Conservation (phyloP, 352 stramenopile genomes). For the Albugo candida region DNA sequence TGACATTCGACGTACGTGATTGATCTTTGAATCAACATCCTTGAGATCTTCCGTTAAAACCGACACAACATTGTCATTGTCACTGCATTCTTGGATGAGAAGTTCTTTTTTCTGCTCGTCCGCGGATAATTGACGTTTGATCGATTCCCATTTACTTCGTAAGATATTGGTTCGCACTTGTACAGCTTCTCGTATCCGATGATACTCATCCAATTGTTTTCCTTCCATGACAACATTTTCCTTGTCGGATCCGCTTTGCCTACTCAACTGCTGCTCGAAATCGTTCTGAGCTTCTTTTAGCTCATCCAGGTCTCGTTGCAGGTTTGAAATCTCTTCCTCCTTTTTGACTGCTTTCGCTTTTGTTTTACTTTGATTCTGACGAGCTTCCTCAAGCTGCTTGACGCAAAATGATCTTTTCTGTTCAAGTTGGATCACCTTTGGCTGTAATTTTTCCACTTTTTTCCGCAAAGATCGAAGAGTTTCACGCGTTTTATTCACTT, state of each 20-base stretch:
- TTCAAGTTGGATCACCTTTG: conserved; percentile 62
- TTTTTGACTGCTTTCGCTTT: conserved; percentile 74
- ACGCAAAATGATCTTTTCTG: conserved; percentile 74
- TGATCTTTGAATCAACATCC: conserved; percentile 33
- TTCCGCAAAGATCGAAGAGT: conserved; percentile 62
- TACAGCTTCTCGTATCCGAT: conserved; percentile 58
- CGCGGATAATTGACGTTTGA: conserved; percentile 35
- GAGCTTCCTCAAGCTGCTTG: conserved; percentile 39
- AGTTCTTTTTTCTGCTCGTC: conserved; percentile 59
- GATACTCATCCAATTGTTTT: conserved; percentile 52
- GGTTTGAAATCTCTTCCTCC: conserved; percentile 52
- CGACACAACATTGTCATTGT: conserved; percentile 48
- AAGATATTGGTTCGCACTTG: conserved; percentile 52
- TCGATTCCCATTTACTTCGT: conserved; percentile 45
- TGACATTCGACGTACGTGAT: conserved; percentile 18
- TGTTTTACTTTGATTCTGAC: conserved; percentile 24
- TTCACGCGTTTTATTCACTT: conserved; percentile 39
- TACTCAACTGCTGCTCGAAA: conserved; percentile 12
- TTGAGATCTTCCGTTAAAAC: conserved; percentile 39
- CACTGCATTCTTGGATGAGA: conserved; percentile 41
- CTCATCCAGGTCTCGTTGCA: conserved; percentile 49
- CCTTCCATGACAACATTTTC: conserved; percentile 36
- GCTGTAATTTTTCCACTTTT: conserved; percentile 68
- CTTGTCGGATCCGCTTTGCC: conserved; percentile 17
- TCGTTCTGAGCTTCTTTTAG: conserved; percentile 25